These are phyloP conservation scores for Vaccinium macrocarpon DNA, from an alignment of 148 eudicot species.

Conservation along the genomic window DNA sequence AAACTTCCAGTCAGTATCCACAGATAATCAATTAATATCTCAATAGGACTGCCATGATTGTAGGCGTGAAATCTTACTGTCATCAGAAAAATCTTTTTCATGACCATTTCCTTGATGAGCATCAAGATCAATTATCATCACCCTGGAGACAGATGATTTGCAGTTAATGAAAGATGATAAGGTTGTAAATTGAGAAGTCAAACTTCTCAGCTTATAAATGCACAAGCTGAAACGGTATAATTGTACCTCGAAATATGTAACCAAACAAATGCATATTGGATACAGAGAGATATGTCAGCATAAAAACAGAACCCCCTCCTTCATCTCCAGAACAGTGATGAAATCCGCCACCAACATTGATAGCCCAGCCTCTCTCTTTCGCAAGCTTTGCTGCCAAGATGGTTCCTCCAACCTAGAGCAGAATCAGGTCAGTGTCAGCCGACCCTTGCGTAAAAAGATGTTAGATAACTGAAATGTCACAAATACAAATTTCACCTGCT, in stretches of 20 bases:
- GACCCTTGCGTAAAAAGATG: neutral
- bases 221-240: neutral
- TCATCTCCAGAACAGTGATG: conserved; percentile 85
- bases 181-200: neutral
- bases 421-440: conserved; percentile 1
- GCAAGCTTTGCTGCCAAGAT: conserved; percentile 91
- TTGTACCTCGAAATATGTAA: conserved; percentile 67
- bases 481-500: conserved; percentile 52
- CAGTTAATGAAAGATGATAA: conserved; percentile 16
- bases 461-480: neutral
- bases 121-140: conserved; percentile 94
- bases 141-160: conserved; percentile 44
- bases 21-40: neutral
- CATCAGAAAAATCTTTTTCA: conserved; percentile 77
- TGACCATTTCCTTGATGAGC: conserved; percentile 84
- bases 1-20: conserved; percentile 57
- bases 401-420: conserved; percentile 78
- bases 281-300: conserved; percentile 87
- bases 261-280: conserved; percentile 67
- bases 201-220: neutral
- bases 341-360: conserved; percentile 98
- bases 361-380: conserved; percentile 92
- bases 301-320: conserved; percentile 97
- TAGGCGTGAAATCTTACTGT: conserved; percentile 46
- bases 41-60: neutral